Evolutionary conservation across 163 green algal species (phyloP), one percentile per base, ranked within the genome.

Genomic region (Dunaliella salina): DNA sequence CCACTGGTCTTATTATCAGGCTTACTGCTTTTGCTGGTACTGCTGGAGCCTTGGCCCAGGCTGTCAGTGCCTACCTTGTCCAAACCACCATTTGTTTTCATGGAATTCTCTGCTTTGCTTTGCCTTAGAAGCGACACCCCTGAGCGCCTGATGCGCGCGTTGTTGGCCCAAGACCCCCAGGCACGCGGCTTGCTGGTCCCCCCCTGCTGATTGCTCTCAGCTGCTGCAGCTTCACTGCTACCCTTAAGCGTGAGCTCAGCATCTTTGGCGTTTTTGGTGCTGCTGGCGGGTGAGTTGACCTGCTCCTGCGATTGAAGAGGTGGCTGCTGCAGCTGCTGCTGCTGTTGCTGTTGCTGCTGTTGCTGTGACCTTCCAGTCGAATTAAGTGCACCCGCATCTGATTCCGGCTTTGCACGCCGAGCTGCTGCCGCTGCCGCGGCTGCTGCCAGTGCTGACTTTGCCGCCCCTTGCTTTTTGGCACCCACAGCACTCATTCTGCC

Each of bases 141-240:
- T 0, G 85, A 81, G 33, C 67, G 59, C 57, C 80, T 50, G 57
- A 90, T 88, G 32, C 87, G 84, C 20, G 33, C 83, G 78, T 88
- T 87, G 13, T 59, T 46, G 71, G 85, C 85, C 87, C 87, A 90
- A 17, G 85, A 29, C 40, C 87, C 87, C 87, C 87, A 90, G 0
- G 87, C 59, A 22, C 85, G 69, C 25, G 34, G 71, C 30, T 29
- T 35, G n/a, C 30, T 20, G 26, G 75, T 8, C n/a, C 75, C 75
- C 20, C 33, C 33, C 25, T 57, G 29, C 46, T 57, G 26, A 40
- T 33, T 80, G 57, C 30, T 40, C 75, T 82, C 29, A n/a, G 32
- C 75, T 17, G 4, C 29, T 50, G 32, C 45, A 40, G 30, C 40
- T 8, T 50, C 40, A 50, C n/a, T 40, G 33, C 75, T 82, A 17